Percentiles rank a stretch among this genome's conserved stretches.
These are phyloP conservation scores for Lobosporangium transversale DNA, from an alignment of 192 early-diverging fungal genomes.

Conservation along the genomic window DNA sequence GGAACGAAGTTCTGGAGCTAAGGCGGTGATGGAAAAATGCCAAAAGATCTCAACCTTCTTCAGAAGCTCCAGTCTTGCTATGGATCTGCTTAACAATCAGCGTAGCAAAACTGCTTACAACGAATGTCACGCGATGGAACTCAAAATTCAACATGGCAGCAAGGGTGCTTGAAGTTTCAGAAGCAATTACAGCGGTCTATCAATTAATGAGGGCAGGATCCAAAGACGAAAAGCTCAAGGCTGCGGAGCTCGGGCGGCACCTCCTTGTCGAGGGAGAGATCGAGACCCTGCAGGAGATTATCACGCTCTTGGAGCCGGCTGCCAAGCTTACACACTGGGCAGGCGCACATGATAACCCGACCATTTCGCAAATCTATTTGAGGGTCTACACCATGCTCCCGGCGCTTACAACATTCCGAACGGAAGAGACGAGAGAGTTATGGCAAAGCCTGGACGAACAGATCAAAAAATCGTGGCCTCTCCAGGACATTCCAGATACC, in stretches of 20 bases:
- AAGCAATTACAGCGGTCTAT: not conserved
- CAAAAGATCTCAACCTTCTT: constrained; percentile 17
- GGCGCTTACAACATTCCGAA: not conserved
- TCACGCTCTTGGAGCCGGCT: constrained; percentile 15
- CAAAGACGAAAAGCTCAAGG: constrained; percentile 4
- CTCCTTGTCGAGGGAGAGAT: constrained; percentile 9
- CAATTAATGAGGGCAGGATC: constrained; percentile 1
- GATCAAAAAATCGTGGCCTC: constrained; percentile 16
- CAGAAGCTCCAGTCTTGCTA: constrained; percentile 8
- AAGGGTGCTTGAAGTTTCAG: constrained; percentile 6
- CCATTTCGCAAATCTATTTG: constrained; percentile 20
- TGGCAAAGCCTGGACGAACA: not conserved
- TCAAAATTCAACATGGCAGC: constrained; percentile 9
- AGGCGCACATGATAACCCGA: not conserved
- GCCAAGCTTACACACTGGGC: constrained; percentile 24
- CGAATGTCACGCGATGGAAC: constrained; percentile 17
- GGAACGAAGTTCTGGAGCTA: not conserved
- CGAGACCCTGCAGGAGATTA: constrained; percentile 8
- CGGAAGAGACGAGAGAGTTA: constrained; percentile 1
- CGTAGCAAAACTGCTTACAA: constrained; percentile 8
- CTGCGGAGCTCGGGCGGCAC: not conserved
- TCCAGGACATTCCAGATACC: constrained; percentile 20
- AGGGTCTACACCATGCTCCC: constrained; percentile 5
- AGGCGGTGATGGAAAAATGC: constrained; percentile 14
- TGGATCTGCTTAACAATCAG: constrained; percentile 2